Conservation (phyloP, 2,329 filamentous ascomycete species). For the Pleoardoris graminearum region DNA sequence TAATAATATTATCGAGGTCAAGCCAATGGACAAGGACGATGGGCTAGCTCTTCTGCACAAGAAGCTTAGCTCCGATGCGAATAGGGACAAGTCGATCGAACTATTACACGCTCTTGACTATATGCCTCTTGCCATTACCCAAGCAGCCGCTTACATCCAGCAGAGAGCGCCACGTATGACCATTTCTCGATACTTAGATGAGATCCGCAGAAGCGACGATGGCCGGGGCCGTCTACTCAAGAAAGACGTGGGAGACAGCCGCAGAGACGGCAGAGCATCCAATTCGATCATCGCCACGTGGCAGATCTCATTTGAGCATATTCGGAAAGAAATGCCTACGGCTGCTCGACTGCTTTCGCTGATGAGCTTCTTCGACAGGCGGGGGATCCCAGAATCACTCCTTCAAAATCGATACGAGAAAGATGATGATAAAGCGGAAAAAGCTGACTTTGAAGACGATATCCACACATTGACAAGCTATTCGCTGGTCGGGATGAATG, state of each 20-base stretch:
- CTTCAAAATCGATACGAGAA: slow-evolving; percentile 15
- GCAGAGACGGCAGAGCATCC: slow-evolving; percentile 16
- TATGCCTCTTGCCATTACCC: slow-evolving; percentile 39
- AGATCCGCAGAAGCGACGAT: slow-evolving; percentile 42
- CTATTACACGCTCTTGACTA: slow-evolving; percentile 10
- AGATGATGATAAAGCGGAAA: background rate
- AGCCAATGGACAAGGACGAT: slow-evolving; percentile 14
- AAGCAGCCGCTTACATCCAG: slow-evolving; percentile 42
- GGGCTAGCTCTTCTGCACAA: slow-evolving; percentile 16
- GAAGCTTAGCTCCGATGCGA: slow-evolving; percentile 7
- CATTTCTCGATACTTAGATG: slow-evolving; percentile 42
- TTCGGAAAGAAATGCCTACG: slow-evolving; percentile 29
- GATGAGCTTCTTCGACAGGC: slow-evolving; percentile 53
- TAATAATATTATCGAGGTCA: slow-evolving; percentile 13
- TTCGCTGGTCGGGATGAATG: slow-evolving; percentile 14
- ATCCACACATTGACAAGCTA: slow-evolving; percentile 17
- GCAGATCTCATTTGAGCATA: slow-evolving; percentile 39
- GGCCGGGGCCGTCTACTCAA: slow-evolving; percentile 26
- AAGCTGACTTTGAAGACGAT: slow-evolving; percentile 24
- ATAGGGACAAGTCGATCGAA: background rate
- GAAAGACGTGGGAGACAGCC: background rate
- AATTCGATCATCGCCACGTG: slow-evolving; percentile 46
- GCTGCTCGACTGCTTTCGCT: slow-evolving; percentile 51
- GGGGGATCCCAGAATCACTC: slow-evolving; percentile 46
- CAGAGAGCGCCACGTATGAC: slow-evolving; percentile 13